Evolutionary conservation across 306 rosid species (phyloP).

Genomic region (Fagus sylvatica): DNA sequence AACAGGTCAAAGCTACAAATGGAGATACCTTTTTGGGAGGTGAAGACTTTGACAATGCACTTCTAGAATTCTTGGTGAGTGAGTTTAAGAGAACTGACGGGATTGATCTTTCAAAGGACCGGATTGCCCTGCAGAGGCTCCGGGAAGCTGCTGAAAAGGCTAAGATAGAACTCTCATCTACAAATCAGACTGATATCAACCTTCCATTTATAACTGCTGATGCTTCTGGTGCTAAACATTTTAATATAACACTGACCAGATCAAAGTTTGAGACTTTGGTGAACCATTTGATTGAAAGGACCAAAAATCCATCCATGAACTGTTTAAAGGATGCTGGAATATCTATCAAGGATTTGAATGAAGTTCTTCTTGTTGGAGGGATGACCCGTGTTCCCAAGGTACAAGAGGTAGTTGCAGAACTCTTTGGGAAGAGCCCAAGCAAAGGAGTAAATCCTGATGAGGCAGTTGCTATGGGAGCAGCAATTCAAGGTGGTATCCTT

Average conservation of each 20-base stretch:
- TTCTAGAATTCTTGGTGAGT: conserved; percentile 39
- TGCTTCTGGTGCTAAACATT: conserved; percentile 90
- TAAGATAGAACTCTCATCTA: conserved; percentile 86
- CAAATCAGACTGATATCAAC: conserved; percentile 88
- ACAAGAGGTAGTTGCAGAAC: no score
- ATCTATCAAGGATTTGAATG: background rate
- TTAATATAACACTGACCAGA: conserved; percentile 85
- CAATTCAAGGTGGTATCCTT: no score
- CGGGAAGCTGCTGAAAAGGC: conserved; percentile 98
- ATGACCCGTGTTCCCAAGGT: no score
- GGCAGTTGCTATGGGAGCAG: no score
- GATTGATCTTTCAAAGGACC: conserved; percentile 83
- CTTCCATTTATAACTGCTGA: conserved; percentile 93
- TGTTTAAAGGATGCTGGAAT: background rate
- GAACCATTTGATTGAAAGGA: background rate
- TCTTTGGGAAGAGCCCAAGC: no score
- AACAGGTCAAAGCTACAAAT: conserved; percentile 1
- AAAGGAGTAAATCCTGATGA: no score
- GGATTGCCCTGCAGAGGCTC: conserved; percentile 91
- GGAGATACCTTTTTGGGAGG: conserved; percentile 42
- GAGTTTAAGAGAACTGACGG: conserved; percentile 76
- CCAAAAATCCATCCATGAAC: background rate
- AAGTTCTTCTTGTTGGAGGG: conserved; percentile 62
- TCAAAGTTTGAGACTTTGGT: conserved; percentile 35
- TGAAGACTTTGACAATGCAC: background rate